Percentiles rank a stretch among this genome's conserved stretches.
Evolutionary conservation across 345 rosid species (phyloP).

Genomic region (Lepidium didymum): DNA sequence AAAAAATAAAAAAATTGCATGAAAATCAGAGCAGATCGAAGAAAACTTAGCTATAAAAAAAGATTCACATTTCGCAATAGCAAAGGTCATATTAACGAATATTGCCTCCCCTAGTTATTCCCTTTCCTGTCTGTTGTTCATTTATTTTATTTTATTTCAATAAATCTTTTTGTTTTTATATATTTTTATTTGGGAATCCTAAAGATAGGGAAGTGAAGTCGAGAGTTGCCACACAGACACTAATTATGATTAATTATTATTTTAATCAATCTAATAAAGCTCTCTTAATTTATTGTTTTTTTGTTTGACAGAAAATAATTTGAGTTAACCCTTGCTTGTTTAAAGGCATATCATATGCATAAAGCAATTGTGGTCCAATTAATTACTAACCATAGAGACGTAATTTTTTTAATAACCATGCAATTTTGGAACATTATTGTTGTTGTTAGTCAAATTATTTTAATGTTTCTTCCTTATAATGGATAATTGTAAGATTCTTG

Average conservation of each 20-base stretch:
- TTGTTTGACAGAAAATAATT: not conserved
- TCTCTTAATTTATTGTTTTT: not conserved
- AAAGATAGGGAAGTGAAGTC: constrained; percentile 14
- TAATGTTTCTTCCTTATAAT: not conserved
- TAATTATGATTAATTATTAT: not conserved
- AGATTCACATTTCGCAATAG: constrained; percentile 20
- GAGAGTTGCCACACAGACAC: constrained; percentile 15
- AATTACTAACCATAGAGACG: not conserved
- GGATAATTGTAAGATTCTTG: constrained; percentile 13
- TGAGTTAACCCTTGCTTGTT: not conserved
- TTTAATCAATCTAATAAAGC: constrained; percentile 7
- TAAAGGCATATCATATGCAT: not conserved
- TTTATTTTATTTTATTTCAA: not conserved
- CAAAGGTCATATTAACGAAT: constrained; percentile 27
- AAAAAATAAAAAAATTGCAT: constrained; percentile 2
- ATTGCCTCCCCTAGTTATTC: constrained; percentile 28
- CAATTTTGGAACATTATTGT: not conserved
- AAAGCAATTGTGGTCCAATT: constrained; percentile 17
- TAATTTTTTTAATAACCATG: not conserved
- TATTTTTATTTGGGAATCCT: not conserved
- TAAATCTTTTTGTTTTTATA: not conserved
- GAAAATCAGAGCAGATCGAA: constrained; percentile 9
- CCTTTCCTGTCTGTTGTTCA: constrained; percentile 2
- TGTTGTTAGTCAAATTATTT: constrained; percentile 6
- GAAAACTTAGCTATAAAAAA: not conserved